Evolutionary conservation across 768 basidiomycete species (phyloP), one percentile per base, ranked within the genome.

Genomic region (Leccinum subtestaceum): DNA sequence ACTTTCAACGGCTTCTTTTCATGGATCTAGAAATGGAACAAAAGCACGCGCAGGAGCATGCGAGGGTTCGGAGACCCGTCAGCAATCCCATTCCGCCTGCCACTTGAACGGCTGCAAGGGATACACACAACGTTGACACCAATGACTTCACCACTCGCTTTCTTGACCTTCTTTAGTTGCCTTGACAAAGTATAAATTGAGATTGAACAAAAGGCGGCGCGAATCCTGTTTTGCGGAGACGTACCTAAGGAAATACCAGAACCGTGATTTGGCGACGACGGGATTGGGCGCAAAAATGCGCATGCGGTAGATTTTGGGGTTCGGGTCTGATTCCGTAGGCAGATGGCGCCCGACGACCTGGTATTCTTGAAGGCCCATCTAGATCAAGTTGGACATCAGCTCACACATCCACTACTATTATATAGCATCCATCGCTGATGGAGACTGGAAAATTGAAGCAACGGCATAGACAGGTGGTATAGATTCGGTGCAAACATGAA

Each of bases 261-360:
- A 99, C 60, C 96, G 88, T 53, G 93, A 96, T 82, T 99, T 98
- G 69, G 97, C 96, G 70, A 99, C 94, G 65, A 98, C 95, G 63
- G 97, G 93, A 75, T 98, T 98, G 65, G 94, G 93, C 65, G 97
- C 95, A 74, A 98, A 99, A 72, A 98, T 97, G 77, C 96, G 90
- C 96, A 98, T 98, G 70, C 96, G 91, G 84, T 92, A 98, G 77
- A 98, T 95, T 86, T 98, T 98, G 61, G 97, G 97, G 61, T 84
- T 91, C 57, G 93, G 93, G 65, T 97, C 92, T 63, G 83, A 74
- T 80, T 94, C 93, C 56, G 94, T 95, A 72, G 97, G 96, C 69
- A 98, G 81, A 76, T 97, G 95, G 74, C 96, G 93, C 65, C 97
- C 97, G 66, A 99, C 89, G 76, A 98, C 91, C 79, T 97, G 95